Evolutionary conservation across 78 protist species (phyloP).

Genomic region (Guillardia theta): DNA sequence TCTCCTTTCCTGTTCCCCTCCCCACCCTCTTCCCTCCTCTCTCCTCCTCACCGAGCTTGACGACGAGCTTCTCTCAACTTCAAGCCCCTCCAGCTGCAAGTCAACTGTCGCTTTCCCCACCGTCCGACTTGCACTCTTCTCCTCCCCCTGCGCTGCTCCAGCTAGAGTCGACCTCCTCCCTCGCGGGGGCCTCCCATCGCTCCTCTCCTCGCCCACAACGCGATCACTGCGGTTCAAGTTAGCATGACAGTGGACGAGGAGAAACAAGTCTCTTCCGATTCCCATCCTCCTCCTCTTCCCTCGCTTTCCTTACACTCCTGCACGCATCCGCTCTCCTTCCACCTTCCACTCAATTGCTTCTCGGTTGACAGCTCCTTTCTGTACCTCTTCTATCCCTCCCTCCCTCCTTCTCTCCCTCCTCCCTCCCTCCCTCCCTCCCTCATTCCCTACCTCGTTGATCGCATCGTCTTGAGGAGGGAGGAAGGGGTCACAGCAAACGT

Average conservation of each 20-base stretch:
- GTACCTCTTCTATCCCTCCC: not conserved
- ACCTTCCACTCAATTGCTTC: not conserved
- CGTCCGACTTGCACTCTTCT: not conserved
- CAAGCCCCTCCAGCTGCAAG: too few species aligned
- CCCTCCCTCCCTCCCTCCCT: not conserved
- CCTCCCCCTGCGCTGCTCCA: not conserved
- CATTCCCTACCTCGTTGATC: not conserved
- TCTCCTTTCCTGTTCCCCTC: too few species aligned
- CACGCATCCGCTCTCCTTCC: not conserved
- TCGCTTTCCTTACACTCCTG: not conserved
- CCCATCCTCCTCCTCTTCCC: not conserved
- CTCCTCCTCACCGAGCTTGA: too few species aligned
- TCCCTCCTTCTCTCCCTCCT: not conserved
- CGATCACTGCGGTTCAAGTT: too few species aligned
- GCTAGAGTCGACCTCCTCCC: not conserved
- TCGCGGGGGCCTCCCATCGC: not conserved
- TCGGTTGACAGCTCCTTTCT: not conserved
- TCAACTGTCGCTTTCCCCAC: not conserved
- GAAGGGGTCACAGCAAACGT: too few species aligned
- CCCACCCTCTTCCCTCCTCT: too few species aligned
- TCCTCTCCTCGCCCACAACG: not conserved
- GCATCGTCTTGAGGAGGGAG: too few species aligned
- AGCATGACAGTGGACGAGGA: too few species aligned
- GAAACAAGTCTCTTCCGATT: too few species aligned
- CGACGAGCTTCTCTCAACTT: too few species aligned